A percentile compares a stretch with the other conserved stretches of the same genome.
These are phyloP conservation scores for Picochlorum sp. DNA, from an alignment of 139 green algal genomes.

Conservation along the genomic window DNA sequence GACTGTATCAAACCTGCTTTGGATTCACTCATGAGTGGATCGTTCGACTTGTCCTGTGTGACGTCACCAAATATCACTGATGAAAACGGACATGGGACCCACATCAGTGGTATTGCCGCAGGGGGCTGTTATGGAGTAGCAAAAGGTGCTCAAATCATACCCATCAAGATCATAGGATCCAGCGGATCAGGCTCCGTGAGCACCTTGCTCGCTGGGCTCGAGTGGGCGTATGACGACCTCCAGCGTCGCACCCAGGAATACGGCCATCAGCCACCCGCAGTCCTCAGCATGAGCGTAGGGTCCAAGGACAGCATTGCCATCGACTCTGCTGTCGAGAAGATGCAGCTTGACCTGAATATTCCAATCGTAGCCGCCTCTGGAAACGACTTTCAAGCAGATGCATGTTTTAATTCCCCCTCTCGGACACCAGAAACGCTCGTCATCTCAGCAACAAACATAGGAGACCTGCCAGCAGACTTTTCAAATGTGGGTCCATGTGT, in stretches of 20 bases:
- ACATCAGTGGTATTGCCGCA: conserved; percentile 45
- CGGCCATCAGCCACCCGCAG: conserved; percentile 28
- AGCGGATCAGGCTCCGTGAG: conserved; percentile 35
- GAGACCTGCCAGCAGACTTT: conserved; percentile 40
- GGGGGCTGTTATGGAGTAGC: conserved; percentile 55
- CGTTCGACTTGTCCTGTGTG: background rate
- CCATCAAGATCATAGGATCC: conserved; percentile 31
- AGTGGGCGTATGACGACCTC: conserved; percentile 37
- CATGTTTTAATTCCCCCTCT: conserved; percentile 45
- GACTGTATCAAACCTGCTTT: conserved; percentile 5
- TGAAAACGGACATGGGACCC: conserved; percentile 59
- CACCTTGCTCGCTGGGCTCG: conserved; percentile 42
- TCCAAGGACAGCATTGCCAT: conserved; percentile 31
- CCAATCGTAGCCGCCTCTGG: conserved; percentile 43
- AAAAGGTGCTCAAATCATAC: conserved; percentile 39
- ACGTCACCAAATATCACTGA: conserved; percentile 4
- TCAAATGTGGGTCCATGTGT: conserved; percentile 61
- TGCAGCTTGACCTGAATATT: conserved; percentile 23
- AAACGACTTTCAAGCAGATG: conserved; percentile 39
- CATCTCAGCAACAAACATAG: conserved; percentile 33
- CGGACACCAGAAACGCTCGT: conserved; percentile 30
- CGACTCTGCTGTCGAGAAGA: conserved; percentile 39
- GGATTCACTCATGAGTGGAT: background rate
- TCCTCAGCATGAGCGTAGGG: conserved; percentile 53
- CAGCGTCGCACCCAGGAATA: background rate